Evolutionary conservation across 75 land plant species (phyloP).

Genomic region (Larix kaempferi): DNA sequence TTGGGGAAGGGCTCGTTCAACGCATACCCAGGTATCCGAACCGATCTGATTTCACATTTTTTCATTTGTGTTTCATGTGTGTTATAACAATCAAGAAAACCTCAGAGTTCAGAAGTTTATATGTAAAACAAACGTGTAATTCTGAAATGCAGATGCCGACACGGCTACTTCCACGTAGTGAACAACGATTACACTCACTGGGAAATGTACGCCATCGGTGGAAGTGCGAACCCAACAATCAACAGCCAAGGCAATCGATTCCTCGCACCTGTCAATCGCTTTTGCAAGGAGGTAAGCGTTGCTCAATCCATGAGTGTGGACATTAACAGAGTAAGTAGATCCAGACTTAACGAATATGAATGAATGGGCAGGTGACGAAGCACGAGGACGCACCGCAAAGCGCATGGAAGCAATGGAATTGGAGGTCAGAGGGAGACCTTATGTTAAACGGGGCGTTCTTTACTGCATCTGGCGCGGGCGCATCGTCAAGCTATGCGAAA

Average conservation of each 20-base stretch:
- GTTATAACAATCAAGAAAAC: not conserved
- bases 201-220: slow-evolving; percentile 97
- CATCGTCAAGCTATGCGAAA: slow-evolving; percentile 19
- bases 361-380: slow-evolving; percentile 36
- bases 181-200: slow-evolving; percentile 92
- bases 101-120: not conserved
- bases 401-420: slow-evolving; percentile 36
- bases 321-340: not conserved
- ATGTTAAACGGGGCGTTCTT: slow-evolving; percentile 57
- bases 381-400: slow-evolving; percentile 26
- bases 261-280: slow-evolving; percentile 55
- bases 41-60: not conserved
- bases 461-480: slow-evolving; percentile 21
- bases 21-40: slow-evolving; percentile 74
- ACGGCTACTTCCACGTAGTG: slow-evolving; percentile 88
- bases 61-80: not conserved
- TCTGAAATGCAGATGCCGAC: slow-evolving; percentile 60
- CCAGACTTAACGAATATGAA: not conserved
- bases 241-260: slow-evolving; percentile 89
- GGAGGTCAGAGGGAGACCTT: slow-evolving; percentile 50
- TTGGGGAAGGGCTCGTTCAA: slow-evolving; percentile 69
- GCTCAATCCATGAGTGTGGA: not conserved
- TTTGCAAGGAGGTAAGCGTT: slow-evolving; percentile 58
- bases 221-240: slow-evolving; percentile 85
- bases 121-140: not conserved